phyloP scores from a whole-genome alignment of 2,329 filamentous ascomycete species.

The Ophiosphaerella herpotricha region DNA sequence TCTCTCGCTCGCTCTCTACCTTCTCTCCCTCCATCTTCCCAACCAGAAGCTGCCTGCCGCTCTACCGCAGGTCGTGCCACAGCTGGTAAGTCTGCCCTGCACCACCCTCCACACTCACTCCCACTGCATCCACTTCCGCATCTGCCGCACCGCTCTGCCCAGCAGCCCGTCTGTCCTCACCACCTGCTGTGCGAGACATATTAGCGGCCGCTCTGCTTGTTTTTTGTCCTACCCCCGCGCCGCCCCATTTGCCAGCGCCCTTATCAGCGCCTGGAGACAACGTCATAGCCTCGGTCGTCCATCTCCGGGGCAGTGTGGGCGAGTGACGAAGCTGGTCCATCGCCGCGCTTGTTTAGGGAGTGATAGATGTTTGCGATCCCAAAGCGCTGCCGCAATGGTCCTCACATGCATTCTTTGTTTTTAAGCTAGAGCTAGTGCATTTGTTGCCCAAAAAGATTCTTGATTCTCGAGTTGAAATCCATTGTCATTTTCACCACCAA shows the following conservation, averaged over 20 bases:
- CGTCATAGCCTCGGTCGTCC: slow-evolving; percentile 30
- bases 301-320: slow-evolving; percentile 14
- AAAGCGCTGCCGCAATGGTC: slow-evolving; percentile 7
- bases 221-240: slow-evolving; percentile 30
- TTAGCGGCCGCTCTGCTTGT: slow-evolving; percentile 20
- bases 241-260: slow-evolving; percentile 37
- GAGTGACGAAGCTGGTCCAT: slow-evolving; percentile 26
- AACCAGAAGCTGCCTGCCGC: slow-evolving; percentile 36
- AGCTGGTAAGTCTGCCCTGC: slow-evolving; percentile 35
- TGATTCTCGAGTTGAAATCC: slow-evolving; percentile 3
- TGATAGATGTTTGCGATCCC: slow-evolving; percentile 13
- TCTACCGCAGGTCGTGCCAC: slow-evolving; percentile 32
- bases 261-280: slow-evolving; percentile 37
- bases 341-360: slow-evolving; percentile 13
- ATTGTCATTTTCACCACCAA: background rate
- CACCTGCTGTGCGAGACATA: slow-evolving; percentile 25
- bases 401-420: slow-evolving; percentile 21
- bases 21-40: slow-evolving; percentile 19
- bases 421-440: slow-evolving; percentile 20
- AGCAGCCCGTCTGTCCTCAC: slow-evolving; percentile 16
- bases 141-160: slow-evolving; percentile 9
- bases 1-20: slow-evolving; percentile 1
- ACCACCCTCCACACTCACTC: slow-evolving; percentile 8
- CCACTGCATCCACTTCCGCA: slow-evolving; percentile 19
- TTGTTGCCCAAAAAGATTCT: slow-evolving; percentile 9